phyloP scores from a whole-genome alignment of 176 grass and related monocot species.

The Zoysia japonica region DNA sequence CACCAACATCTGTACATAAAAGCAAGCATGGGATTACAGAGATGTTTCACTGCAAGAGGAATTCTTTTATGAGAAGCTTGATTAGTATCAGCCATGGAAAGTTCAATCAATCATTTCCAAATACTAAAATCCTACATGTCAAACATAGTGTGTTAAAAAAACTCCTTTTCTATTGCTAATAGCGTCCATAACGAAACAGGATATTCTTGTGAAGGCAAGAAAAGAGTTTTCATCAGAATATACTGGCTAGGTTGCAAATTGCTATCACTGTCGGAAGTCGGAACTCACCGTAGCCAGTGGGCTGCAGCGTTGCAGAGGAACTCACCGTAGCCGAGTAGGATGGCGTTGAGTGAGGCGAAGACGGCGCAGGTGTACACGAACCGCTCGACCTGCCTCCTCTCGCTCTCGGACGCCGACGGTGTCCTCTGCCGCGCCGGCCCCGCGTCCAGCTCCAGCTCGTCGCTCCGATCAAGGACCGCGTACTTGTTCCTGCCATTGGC shows the following conservation, averaged over 20 bases:
- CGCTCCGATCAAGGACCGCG: slow-evolving; percentile 36
- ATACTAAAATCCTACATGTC: background rate
- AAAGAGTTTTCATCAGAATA: slow-evolving; percentile 1
- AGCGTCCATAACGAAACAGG: background rate
- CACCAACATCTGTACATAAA: slow-evolving; percentile 77
- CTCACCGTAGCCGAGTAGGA: slow-evolving; percentile 66
- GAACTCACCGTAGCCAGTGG: background rate
- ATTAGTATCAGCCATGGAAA: background rate
- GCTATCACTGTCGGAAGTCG: slow-evolving; percentile 10
- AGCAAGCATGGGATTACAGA: background rate
- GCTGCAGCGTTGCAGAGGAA: slow-evolving; percentile 8
- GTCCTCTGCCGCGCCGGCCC: slow-evolving; percentile 10
- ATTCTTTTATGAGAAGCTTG: slow-evolving; percentile 1
- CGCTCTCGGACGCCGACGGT: slow-evolving; percentile 26
- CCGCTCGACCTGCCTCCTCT: slow-evolving; percentile 38
- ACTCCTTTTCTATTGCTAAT: background rate
- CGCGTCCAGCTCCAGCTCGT: slow-evolving; percentile 33
- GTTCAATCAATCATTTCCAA: background rate
- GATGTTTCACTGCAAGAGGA: background rate
- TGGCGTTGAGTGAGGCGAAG: slow-evolving; percentile 60
- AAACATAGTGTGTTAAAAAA: background rate
- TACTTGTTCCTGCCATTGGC: slow-evolving; percentile 47
- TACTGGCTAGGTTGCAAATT: background rate
- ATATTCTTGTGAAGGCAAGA: slow-evolving; percentile 9
- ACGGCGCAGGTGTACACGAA: slow-evolving; percentile 55